phyloP scores from a whole-genome alignment of 805 yeast genomes.

The Lipomyces sp. region DNA sequence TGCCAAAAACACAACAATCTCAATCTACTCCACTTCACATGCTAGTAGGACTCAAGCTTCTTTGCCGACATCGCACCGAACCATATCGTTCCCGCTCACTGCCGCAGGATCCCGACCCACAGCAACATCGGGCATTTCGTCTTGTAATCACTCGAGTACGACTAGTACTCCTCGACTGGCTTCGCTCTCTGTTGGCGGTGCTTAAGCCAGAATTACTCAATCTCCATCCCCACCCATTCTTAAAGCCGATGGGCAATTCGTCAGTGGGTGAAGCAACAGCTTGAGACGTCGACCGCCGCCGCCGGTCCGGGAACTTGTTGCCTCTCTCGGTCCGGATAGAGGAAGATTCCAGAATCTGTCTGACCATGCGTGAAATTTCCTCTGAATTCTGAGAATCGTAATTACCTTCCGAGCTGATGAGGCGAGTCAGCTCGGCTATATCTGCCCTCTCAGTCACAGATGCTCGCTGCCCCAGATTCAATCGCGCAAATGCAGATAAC shows the following conservation, averaged over 20 bases:
- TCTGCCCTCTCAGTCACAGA: slow-evolving; percentile 18
- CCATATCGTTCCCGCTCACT: neutral
- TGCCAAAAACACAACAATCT: neutral
- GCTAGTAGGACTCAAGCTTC: slow-evolving; percentile 20
- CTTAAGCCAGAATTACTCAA: slow-evolving; percentile 1
- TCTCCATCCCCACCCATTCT: slow-evolving; percentile 35
- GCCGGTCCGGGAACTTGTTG: neutral
- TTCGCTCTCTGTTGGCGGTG: neutral
- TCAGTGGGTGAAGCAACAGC: neutral
- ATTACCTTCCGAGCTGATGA: slow-evolving; percentile 11
- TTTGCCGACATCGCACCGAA: slow-evolving; percentile 14
- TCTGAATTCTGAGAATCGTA: slow-evolving; percentile 6
- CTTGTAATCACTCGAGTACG: slow-evolving; percentile 1
- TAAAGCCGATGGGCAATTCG: slow-evolving; percentile 26
- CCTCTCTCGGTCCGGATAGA: slow-evolving; percentile 4
- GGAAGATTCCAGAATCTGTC: slow-evolving; percentile 8
- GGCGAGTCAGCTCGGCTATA: slow-evolving; percentile 17
- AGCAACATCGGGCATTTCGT: slow-evolving; percentile 12
- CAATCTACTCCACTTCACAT: neutral
- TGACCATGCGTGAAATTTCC: slow-evolving; percentile 15
- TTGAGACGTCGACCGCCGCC: slow-evolving; percentile 8
- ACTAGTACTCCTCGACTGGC: slow-evolving; percentile 9
- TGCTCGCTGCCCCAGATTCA: slow-evolving; percentile 15
- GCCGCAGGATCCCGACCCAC: slow-evolving; percentile 13
- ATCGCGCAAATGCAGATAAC: slow-evolving; percentile 19